Percentiles rank a stretch among this genome's conserved stretches.
These are phyloP conservation scores for Talaromyces sp. DNA, from an alignment of 2,329 filamentous ascomycete species.

Conservation along the genomic window DNA sequence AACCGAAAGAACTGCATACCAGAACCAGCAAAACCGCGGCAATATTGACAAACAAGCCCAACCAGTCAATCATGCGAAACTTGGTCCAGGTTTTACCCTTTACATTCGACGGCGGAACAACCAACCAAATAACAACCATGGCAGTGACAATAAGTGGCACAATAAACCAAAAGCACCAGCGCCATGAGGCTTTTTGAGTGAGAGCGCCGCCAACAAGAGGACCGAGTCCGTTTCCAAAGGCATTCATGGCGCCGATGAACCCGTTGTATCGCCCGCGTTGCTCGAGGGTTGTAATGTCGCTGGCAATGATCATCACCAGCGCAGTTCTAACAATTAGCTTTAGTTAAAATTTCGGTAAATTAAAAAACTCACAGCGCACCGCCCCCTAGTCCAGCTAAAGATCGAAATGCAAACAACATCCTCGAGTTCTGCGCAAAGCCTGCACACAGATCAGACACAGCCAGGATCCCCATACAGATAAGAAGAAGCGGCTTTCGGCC, in stretches of 20 bases:
- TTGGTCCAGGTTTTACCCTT: constrained; percentile 1
- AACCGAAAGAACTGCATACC: neutral
- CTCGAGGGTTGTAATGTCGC: constrained; percentile 50
- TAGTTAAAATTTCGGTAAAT: too few relatives aligned
- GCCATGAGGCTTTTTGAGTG: constrained; percentile 23
- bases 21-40: constrained; percentile 6
- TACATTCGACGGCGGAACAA: constrained; percentile 2
- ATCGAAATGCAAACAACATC: constrained; percentile 53
- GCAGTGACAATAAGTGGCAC: neutral
- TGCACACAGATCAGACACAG: constrained; percentile 50
- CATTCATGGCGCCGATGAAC: constrained; percentile 23
- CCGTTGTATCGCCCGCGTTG: constrained; percentile 45
- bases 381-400: constrained; percentile 50
- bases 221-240: constrained; percentile 35
- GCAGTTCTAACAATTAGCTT: constrained; percentile 25
- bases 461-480: constrained; percentile 44
- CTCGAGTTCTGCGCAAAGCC: constrained; percentile 46
- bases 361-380: constrained; percentile 42
- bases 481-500: constrained; percentile 53
- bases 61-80: constrained; percentile 5
- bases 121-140: neutral
- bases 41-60: constrained; percentile 2
- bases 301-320: constrained; percentile 53
- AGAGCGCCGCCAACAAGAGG: constrained; percentile 28
- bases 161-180: constrained; percentile 18